Conservation (phyloP, 2,329 filamentous ascomycete species). For the Stachybotrys echinatus region DNA sequence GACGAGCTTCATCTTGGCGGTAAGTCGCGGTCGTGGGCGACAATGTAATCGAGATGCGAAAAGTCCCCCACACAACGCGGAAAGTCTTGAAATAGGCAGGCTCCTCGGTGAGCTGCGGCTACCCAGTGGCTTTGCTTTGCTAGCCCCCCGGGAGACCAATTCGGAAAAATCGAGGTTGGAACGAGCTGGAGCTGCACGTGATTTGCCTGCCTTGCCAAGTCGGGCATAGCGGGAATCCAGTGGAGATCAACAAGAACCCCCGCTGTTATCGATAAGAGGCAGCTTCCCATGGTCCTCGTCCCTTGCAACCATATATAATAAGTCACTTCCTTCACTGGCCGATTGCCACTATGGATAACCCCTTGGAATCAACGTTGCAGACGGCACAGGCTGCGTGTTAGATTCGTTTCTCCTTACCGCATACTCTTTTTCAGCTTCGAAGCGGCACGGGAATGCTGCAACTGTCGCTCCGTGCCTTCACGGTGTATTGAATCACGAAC, state of each 20-base stretch:
- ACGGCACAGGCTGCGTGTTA: no score
- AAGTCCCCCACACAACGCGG: not conserved
- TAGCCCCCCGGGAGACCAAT: not conserved
- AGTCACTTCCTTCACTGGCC: no score
- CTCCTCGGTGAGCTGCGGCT: not conserved
- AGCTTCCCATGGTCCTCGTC: no score
- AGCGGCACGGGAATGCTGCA: not conserved
- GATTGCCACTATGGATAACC: no score
- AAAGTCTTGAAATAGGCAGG: not conserved
- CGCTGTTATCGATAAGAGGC: no score
- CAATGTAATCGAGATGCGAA: not conserved
- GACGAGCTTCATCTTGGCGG: slow-evolving; percentile 86
- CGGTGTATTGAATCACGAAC: not conserved
- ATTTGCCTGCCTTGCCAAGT: not conserved
- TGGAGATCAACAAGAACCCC: no score
- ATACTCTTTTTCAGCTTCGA: not conserved
- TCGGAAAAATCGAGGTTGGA: slow-evolving; percentile 1
- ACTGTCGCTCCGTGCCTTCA: not conserved
- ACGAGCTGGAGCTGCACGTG: slow-evolving; percentile 1
- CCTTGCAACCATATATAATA: no score
- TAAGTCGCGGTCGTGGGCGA: slow-evolving; percentile 4
- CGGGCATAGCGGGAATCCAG: no score
- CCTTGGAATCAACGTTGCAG: no score
- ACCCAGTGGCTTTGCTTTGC: no score
- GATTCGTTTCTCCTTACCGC: no score